Evolutionary conservation across 2,329 filamentous ascomycete genomes (phyloP).

Genomic region (Penicillium frequentans): DNA sequence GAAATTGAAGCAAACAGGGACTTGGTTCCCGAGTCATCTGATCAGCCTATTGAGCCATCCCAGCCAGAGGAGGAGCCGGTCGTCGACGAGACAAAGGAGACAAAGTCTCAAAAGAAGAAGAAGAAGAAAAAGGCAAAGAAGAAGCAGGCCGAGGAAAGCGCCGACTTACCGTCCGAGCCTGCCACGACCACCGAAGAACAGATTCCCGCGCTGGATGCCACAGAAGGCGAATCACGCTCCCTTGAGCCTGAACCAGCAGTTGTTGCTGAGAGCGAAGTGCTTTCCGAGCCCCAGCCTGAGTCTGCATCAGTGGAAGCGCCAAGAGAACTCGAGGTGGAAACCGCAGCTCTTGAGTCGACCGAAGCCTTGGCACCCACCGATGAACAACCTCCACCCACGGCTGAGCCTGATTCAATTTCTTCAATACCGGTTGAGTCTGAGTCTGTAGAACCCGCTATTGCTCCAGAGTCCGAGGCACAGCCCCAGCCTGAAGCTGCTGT

Average conservation of each 20-base stretch:
- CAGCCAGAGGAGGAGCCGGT: neutral
- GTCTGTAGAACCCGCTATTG: neutral
- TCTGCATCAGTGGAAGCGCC: constrained; percentile 3
- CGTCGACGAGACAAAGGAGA: neutral
- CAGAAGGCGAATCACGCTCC: neutral
- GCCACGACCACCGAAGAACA: constrained; percentile 13
- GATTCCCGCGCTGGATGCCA: neutral
- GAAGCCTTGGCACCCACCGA: neutral
- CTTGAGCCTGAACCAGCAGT: constrained; percentile 3
- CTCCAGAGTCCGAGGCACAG: neutral
- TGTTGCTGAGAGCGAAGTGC: neutral
- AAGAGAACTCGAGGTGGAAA: constrained; percentile 5
- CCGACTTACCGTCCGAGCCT: neutral
- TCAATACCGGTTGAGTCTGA: neutral
- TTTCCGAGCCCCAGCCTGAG: constrained; percentile 4
- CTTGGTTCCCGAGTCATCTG: constrained; percentile 1
- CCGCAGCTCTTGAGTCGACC: neutral
- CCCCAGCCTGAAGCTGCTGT: neutral
- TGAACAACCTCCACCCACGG: neutral
- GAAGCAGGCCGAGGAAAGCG: neutral
- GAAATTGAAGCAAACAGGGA: constrained; percentile 11
- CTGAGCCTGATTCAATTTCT: neutral
- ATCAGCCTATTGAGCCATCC: constrained; percentile 3
- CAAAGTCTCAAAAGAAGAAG: constrained; percentile 4
- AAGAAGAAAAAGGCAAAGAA: constrained; percentile 3